Conservation (phyloP, 257 asterid genomes). For the Sherardia arvensis region DNA sequence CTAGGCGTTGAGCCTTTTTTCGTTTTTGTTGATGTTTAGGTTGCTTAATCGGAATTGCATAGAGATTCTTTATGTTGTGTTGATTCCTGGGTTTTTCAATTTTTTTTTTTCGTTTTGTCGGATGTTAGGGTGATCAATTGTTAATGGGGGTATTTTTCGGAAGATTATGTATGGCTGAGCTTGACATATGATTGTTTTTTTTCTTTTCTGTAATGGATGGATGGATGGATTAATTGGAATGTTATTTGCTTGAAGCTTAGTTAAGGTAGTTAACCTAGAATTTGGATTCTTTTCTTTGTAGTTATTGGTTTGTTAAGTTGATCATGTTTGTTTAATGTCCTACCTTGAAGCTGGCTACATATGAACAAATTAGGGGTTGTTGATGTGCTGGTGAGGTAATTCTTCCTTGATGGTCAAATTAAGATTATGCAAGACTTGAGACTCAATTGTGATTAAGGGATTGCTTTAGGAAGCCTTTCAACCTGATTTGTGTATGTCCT, state of each 20-base stretch:
- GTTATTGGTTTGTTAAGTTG: not conserved
- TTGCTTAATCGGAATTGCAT: not conserved
- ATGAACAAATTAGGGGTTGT: not conserved
- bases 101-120: too few species aligned
- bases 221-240: not conserved
- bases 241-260: not conserved
- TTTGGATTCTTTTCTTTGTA: not conserved
- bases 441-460: constrained; percentile 14
- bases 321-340: not conserved
- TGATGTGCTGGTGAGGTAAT: not conserved
- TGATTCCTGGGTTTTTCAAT: not conserved
- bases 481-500: not conserved
- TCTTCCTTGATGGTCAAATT: constrained; percentile 5
- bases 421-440: constrained; percentile 13
- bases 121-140: not conserved
- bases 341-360: not conserved
- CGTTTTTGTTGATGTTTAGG: not conserved
- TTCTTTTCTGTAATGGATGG: not conserved
- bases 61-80: not conserved
- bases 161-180: not conserved
- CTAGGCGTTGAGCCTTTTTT: not conserved
- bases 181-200: not conserved
- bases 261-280: not conserved
- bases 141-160: not conserved
- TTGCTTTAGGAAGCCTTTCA: constrained; percentile 13